These are phyloP conservation scores for Beauveria sp. DNA, from an alignment of 2,329 filamentous ascomycete species.

Conservation along the genomic window DNA sequence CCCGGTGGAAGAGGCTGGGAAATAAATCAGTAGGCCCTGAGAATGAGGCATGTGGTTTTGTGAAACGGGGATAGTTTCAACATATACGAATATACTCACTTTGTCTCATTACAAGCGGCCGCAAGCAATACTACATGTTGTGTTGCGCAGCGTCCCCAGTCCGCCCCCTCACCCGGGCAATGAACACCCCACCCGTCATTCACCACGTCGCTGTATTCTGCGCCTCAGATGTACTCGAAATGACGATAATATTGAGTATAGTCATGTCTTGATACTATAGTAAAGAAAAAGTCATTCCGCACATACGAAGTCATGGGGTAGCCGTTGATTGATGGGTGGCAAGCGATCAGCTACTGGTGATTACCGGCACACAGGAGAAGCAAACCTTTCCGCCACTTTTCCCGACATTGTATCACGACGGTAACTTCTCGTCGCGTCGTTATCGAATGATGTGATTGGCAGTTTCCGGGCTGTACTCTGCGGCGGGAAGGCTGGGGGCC, in stretches of 20 bases:
- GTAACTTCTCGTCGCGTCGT: background rate
- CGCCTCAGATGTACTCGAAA: background rate
- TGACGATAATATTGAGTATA: too few species aligned
- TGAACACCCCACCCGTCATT: background rate
- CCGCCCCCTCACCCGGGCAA: too few species aligned
- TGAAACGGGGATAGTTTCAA: background rate
- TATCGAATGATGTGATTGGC: background rate
- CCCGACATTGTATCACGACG: background rate
- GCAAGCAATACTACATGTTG: background rate
- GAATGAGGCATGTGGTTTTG: background rate
- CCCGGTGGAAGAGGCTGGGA: background rate
- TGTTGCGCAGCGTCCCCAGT: background rate
- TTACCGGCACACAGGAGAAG: background rate
- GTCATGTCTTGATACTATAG: too few species aligned
- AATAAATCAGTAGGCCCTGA: background rate
- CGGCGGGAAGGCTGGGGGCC: background rate
- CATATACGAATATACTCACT: background rate
- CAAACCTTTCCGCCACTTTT: background rate
- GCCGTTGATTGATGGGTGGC: background rate
- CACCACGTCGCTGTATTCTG: background rate
- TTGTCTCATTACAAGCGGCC: background rate
- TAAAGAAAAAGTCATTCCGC: too few species aligned
- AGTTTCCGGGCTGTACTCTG: background rate
- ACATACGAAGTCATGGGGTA: background rate
- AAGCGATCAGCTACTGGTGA: background rate